Evolutionary conservation across 495 filamentous ascomycete genomes (phyloP), one percentile per base, ranked within the genome.

Genomic region (Penicillium maclennaniae): DNA sequence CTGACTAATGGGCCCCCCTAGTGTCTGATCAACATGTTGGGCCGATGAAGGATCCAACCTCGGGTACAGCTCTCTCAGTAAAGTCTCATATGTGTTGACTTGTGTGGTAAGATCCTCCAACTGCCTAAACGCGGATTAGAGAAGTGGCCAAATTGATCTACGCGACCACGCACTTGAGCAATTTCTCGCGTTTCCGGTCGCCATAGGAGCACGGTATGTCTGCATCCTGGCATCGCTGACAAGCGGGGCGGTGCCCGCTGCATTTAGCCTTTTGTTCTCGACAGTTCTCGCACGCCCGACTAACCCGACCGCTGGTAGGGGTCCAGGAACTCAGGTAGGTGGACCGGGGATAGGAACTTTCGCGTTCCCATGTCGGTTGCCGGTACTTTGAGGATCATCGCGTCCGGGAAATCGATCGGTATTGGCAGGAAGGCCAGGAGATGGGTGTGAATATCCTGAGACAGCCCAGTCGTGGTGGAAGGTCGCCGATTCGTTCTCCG

Each of bases 221-320:
- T 20, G 75, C 71, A 53, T 83, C 78, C 63, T 73, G 66, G 55
- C 83, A 86, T 53, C 83, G 75, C 39, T 76, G 74, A 61, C 83
- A 86, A 19, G 62, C 60, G 37, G 83, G 83, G 45, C 71, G 72
- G 51, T 76, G 76, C 9, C 82, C 82, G 52, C 74, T 83, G 62
- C 81, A 84, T 65, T 84, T 85, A 53, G 81, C 79, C 58, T 86
- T 86, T 55, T 87, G 78, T 50, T 88, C 84, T 10, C 86, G 76
- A 69, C 87, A 90, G 38, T 84, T 85, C 77, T 87, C 87, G 64
- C 87, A 90, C 2, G 87, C 87, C 45, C 71, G 73, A 52, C 71
- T 72, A 43, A 77, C 73, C 16, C 77, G 71, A 41, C 68, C 69
- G 25, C 67, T 70, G 52, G 45, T 70, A 38, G 65, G 66, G 38